A percentile compares a stretch with the other conserved stretches of the same genome.
phyloP scores from a whole-genome alignment of 495 filamentous ascomycete species.

The Cercophora scortea region DNA sequence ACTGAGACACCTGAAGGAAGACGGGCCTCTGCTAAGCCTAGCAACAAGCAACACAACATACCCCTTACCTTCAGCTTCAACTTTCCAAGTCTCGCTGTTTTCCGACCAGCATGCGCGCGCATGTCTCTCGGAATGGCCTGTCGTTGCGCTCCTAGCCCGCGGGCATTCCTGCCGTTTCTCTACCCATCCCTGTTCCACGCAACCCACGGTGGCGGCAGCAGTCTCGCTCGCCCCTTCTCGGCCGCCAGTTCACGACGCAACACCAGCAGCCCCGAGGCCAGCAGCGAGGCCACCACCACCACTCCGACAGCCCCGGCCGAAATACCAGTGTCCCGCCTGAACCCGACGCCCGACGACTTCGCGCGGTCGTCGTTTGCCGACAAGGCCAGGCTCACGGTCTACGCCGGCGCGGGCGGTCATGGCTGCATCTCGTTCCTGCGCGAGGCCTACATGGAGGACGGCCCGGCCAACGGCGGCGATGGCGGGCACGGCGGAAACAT shows the following conservation, averaged over 20 bases:
- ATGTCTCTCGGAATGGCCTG: conserved; percentile 33
- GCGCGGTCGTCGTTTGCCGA: conserved; percentile 76
- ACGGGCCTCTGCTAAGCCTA: too few species aligned
- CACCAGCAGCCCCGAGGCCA: conserved; percentile 24
- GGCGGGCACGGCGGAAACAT: conserved; percentile 86
- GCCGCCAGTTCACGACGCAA: conserved; percentile 11
- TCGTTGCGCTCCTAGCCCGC: conserved; percentile 31
- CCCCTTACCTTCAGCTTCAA: too few species aligned
- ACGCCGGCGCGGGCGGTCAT: conserved; percentile 74
- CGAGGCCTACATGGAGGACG: conserved; percentile 77
- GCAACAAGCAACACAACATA: too few species aligned
- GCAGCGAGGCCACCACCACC: conserved; percentile 18
- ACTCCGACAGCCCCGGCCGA: not conserved
- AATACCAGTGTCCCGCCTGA: conserved; percentile 47
- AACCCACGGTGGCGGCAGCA: conserved; percentile 20
- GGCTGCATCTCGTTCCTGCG: conserved; percentile 90
- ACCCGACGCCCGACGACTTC: conserved; percentile 77
- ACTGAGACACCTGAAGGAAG: too few species aligned
- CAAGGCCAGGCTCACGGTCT: conserved; percentile 65
- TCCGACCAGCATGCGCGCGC: conserved; percentile 1
- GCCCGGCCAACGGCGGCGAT: conserved; percentile 95
- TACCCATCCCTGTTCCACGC: conserved; percentile 48
- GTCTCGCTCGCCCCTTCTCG: conserved; percentile 13
- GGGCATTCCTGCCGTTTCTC: conserved; percentile 55
- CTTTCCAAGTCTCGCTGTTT: too few species aligned